These are phyloP conservation scores for Ascoidea rubescens DNA, from an alignment of 805 yeast genomes.

Conservation along the genomic window DNA sequence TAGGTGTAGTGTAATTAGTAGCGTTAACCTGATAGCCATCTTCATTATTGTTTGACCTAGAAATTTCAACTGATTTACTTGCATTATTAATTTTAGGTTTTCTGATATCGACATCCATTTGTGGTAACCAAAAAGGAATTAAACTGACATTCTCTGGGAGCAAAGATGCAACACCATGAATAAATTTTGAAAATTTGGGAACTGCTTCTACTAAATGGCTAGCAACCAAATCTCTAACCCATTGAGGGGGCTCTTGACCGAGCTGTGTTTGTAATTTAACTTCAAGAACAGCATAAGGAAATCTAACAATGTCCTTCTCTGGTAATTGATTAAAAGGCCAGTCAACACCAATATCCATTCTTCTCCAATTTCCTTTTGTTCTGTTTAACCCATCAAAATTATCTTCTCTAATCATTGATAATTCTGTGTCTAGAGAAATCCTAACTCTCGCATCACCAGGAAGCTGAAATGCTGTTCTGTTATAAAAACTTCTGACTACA, in stretches of 20 bases:
- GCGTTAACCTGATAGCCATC: constrained; percentile 5
- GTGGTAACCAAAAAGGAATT: constrained; percentile 96
- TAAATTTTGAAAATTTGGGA: constrained; percentile 93
- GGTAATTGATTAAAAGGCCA: constrained; percentile 85
- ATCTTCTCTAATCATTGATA: constrained; percentile 96
- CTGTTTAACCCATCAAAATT: constrained; percentile 88
- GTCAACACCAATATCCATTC: constrained; percentile 97
- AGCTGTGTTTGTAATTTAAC: constrained; percentile 94
- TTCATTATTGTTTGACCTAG: constrained; percentile 12
- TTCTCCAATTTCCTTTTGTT: constrained; percentile 90
- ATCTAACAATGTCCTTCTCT: constrained; percentile 75
- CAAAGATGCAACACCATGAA: constrained; percentile 91
- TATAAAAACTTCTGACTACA: constrained; percentile 89
- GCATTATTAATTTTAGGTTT: constrained; percentile 61
- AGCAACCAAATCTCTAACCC: constrained; percentile 88
- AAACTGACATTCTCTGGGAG: constrained; percentile 71
- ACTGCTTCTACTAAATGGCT: constrained; percentile 96
- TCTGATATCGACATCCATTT: constrained; percentile 89
- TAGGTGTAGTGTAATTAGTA: constrained; percentile 15
- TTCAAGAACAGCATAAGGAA: constrained; percentile 95
- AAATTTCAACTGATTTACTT: constrained; percentile 25
- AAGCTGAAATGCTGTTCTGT: constrained; percentile 96
- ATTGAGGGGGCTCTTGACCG: constrained; percentile 97
- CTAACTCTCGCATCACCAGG: constrained; percentile 99
- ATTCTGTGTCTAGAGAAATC: constrained; percentile 92